Evolutionary conservation across 1,284 basidiomycete species (phyloP), one percentile per base, ranked within the genome.

Genomic region (Laetiporus sulphureus): DNA sequence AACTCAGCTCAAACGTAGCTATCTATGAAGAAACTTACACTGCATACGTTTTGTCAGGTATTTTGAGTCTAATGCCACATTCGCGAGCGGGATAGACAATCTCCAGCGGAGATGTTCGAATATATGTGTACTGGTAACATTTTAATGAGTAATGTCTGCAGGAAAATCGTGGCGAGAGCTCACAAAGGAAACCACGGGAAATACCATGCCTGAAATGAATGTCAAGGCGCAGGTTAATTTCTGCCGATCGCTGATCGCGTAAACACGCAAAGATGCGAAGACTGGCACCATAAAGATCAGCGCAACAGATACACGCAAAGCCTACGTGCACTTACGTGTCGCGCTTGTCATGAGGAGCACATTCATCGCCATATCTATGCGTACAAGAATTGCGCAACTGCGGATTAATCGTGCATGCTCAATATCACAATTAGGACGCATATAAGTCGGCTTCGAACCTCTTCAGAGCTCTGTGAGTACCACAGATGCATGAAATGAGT

Each of bases 241-340:
- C 8, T 24, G 23, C 5, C 24, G 21, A 18, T 32, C 21, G 15
- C 15, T 31, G 25, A 42, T 24, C 4, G 40, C 40, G 32, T 42
- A 37, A n/a, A 42, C 29, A 13, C 40, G 40, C 27, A 36, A 22
- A 18, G 40, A 18, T 5, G 40, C 18, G 20, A 42, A 42, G 5
- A 32, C 40, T 42, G 24, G 6, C 23, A 7, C 2, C 6, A 4
- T 19, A 5, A 4, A 23, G 8, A 15, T 24, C 4, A 16, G 21
- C 23, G 19, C 23, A 19, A 16, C 1, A n/a, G 27, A 18, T 10
- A 27, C 19, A 18, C 19, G 15, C n/a, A 23, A 10, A 13, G 3
- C 8, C 2, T 5, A 16, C 4, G 6, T 15, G 11, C 19, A 24
- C 16, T 24, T 10, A 42, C 40, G 15, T 21, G 33, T 29, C 22